phyloP scores from a whole-genome alignment of 148 eudicot species.

The Dianthus caryophyllus region DNA sequence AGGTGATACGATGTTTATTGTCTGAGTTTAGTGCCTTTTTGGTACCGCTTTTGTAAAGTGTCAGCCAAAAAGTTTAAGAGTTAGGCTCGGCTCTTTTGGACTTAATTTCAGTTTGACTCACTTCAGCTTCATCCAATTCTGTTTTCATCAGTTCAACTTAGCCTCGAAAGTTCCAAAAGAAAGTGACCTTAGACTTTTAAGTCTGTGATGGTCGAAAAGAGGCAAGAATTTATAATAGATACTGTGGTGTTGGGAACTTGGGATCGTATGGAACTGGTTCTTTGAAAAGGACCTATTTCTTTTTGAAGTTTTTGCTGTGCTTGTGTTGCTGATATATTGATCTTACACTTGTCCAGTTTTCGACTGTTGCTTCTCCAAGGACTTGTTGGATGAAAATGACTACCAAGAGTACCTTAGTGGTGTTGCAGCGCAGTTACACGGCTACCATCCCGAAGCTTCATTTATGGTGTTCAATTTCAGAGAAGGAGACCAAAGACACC shows the following conservation, averaged over 20 bases:
- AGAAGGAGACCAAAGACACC: slow-evolving; percentile 66
- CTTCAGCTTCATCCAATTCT: too few relatives aligned
- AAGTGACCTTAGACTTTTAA: neutral
- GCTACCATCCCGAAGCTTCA: slow-evolving; percentile 63
- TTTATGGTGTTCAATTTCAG: slow-evolving; percentile 80
- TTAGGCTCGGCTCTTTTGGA: too few relatives aligned
- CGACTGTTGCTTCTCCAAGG: slow-evolving; percentile 77
- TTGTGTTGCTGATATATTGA: slow-evolving; percentile 7
- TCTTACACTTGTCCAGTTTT: slow-evolving; percentile 41
- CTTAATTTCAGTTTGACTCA: too few relatives aligned
- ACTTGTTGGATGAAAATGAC: slow-evolving; percentile 57
- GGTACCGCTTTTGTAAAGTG: too few relatives aligned
- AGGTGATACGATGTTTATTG: too few relatives aligned
- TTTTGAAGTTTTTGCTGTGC: neutral
- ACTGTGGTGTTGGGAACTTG: neutral
- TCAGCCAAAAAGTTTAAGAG: too few relatives aligned
- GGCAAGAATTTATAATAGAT: neutral
- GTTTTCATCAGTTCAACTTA: too few relatives aligned
- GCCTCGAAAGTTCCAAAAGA: too few relatives aligned
- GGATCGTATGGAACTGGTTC: neutral
- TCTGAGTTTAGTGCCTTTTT: too few relatives aligned
- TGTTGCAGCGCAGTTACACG: slow-evolving; percentile 61
- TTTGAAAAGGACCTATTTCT: neutral
- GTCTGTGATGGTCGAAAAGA: neutral
- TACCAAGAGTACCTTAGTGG: slow-evolving; percentile 60